phyloP scores from a whole-genome alignment of 1,284 basidiomycete species.

The Phlebopus sp. region DNA sequence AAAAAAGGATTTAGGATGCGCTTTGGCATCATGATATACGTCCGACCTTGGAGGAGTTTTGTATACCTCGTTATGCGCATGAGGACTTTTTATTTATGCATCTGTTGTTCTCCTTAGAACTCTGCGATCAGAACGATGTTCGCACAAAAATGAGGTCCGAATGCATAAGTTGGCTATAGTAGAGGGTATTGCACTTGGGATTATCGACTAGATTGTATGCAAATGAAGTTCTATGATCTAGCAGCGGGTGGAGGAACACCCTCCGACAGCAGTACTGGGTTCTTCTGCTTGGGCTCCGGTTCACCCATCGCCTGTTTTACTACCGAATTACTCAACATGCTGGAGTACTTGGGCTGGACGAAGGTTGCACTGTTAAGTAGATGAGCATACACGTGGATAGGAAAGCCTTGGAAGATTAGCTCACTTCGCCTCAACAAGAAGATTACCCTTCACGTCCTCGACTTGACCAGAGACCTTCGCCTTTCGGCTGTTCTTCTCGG shows the following conservation, averaged over 20 bases:
- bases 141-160: neutral
- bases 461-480: slow-evolving; percentile 68
- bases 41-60: neutral
- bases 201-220: neutral
- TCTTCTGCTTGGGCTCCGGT: slow-evolving; percentile 29
- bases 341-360: slow-evolving; percentile 82
- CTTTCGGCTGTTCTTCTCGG: slow-evolving; percentile 74
- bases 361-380: slow-evolving; percentile 58
- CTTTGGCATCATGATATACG: neutral
- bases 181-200: neutral
- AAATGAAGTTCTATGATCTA: slow-evolving; percentile 22
- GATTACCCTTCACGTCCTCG: slow-evolving; percentile 74
- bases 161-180: neutral
- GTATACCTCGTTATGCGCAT: neutral
- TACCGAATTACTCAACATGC: slow-evolving; percentile 55
- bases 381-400: slow-evolving; percentile 1
- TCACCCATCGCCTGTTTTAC: slow-evolving; percentile 51
- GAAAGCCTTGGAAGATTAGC: slow-evolving; percentile 22
- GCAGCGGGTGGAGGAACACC: slow-evolving; percentile 24
- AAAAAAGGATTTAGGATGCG: neutral
- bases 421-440: slow-evolving; percentile 80
- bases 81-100: neutral
- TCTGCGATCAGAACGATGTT: neutral
- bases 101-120: neutral
- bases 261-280: slow-evolving; percentile 26